Evolutionary conservation across 345 rosid genomes (phyloP), one percentile per base, ranked within the genome.

Genomic region (Camelina hispida): DNA sequence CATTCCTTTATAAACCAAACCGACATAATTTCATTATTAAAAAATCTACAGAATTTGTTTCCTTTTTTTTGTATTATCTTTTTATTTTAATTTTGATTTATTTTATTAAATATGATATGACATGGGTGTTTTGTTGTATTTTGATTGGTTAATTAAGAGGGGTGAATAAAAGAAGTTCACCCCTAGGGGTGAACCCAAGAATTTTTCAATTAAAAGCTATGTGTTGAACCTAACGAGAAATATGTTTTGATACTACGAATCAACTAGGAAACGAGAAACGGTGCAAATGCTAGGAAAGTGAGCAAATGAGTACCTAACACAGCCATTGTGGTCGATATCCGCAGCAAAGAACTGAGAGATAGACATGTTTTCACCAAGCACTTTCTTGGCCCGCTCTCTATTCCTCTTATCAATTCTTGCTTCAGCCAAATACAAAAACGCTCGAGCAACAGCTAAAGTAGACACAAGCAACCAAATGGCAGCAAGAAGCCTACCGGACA

Each of bases 391-490:
- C 82, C 87, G 73, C 75, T 40, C 83, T 84, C 99, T 84, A 50
- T 86, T 90, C 81, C 96, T 81, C 83, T 87, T 92, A 83, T 92
- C 98, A 28, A 94, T 92, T 74, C 97, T 86, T 11, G 91, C 90
- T 81, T 94, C 97, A 51, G 90, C 95, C 85, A 94, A 79, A 81
- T 85, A 88, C 61, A 88, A 42, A 77, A 91, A 91, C 0, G 97
- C 97, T 57, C 85, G 82, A 54, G 96, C 98, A 62, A 91, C 93
- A 0, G 93, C 93, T 17, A 94, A 83, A 3, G 97, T 94, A 6
- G 97, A 94, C 43, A 92, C 90, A 55, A 94, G 96, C 87, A 94
- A 77, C 97, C 97, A 94, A 14, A 89, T 72, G 12, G 92, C 86
- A 72, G 97, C 97, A 70, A 94, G 88, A 68, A 92, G 72, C 42